Evolutionary conservation across 441 rosid genomes (phyloP).

Genomic region (Corymbia citriodora): DNA sequence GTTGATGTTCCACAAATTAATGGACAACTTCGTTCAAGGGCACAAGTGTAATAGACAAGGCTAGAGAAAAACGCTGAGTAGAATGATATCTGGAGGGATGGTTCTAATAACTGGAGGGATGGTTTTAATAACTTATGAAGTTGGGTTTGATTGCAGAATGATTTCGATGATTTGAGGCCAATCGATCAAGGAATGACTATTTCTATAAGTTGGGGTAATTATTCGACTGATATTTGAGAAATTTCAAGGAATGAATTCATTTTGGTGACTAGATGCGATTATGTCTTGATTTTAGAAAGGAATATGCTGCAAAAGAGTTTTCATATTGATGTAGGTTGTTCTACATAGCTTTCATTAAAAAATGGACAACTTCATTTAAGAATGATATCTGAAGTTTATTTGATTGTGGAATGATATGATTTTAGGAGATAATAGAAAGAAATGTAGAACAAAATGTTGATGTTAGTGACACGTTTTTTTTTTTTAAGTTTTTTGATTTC

Average conservation of each 20-base stretch:
- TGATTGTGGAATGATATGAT: not conserved
- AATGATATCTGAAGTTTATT: too few relatives aligned
- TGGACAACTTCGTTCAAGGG: not conserved
- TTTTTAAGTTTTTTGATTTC: too few relatives aligned
- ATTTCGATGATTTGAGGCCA: not conserved
- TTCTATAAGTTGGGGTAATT: not conserved
- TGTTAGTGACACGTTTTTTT: not conserved
- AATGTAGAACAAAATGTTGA: not conserved
- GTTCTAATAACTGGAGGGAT: too few relatives aligned
- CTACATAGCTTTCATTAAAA: not conserved
- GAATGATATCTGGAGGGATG: too few relatives aligned
- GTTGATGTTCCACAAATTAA: not conserved
- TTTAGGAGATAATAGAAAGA: not conserved
- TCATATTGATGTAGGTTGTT: not conserved
- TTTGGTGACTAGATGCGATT: not conserved
- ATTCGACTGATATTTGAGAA: not conserved
- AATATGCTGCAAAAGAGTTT: not conserved
- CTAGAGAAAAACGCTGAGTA: not conserved
- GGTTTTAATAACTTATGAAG: not conserved
- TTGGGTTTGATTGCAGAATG: not conserved
- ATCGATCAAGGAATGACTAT: not conserved
- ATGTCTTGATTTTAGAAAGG: not conserved
- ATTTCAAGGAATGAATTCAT: not conserved
- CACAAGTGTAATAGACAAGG: not conserved
- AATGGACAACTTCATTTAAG: not conserved